Base-by-base conservation (phyloP, 202 grass and related monocot genomes). In the Saccharum hybrid region DNA sequence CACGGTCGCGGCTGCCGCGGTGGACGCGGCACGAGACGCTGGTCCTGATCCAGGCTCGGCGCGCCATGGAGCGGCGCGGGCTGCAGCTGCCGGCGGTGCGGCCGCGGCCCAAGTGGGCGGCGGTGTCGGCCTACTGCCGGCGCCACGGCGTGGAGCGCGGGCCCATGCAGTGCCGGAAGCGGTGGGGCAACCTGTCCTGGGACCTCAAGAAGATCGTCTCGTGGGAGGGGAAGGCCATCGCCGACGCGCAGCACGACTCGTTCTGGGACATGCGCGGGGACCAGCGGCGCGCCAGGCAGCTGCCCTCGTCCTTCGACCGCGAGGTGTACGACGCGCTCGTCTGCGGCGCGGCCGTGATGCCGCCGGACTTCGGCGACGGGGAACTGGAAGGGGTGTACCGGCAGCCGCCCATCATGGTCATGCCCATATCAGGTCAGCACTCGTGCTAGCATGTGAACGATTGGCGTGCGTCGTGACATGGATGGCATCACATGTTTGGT, bases 221-320 rank as follows among this genome's bases (percentile, higher is more conserved):
- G 16, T 98, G 91, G 90, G 93, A 96, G 68, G 83, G 39, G 13
- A 86, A 83, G 57, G 66, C 48, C 76, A 4, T 2, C 62, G 48
- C 19, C n/a, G 14, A 9, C 7, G 34, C 0, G n/a, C n/a, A n/a
- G 49, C 70, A 74, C 7, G 67, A 84, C 79, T 91, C 86, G 88
- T 98, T 90, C 78, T 98, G 96, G 96, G 83, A 87, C 71, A 98
- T 98, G 96, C 82, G 88, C 80, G 88, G 83, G n/a, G 93, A 98
- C 81, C 68, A 93, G 83, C 82, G 96, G 71, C 88, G 91, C 83
- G 91, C 85, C 66, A 87, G 91, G 78, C 82, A 84, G 70, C 84
- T 98, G 66, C 96, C 96, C 4, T 92, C 89, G 18, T 90, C 88
- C 38, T 98, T 98, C 31, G 96, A 98, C 64, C 82, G 87, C 67